phyloP scores from a whole-genome alignment of 257 asterid genomes.

The Cinchona pubescens region DNA sequence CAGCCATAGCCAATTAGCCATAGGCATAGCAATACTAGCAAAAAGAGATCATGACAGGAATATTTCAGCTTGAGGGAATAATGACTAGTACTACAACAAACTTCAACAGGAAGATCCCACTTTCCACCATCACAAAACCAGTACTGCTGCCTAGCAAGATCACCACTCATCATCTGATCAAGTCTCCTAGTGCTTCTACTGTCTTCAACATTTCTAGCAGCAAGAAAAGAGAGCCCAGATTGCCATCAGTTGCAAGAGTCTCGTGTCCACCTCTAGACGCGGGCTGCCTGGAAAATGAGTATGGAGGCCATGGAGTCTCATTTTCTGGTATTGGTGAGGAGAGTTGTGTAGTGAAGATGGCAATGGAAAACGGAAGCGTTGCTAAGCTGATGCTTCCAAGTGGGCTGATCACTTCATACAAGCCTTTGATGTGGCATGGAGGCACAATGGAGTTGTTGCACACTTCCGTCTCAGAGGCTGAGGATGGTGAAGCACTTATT shows the following conservation, averaged over 20 bases:
- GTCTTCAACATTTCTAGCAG: constrained; percentile 2
- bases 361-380: constrained; percentile 53
- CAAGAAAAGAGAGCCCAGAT: constrained; percentile 25
- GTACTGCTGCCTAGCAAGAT: constrained; percentile 1
- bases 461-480: constrained; percentile 47
- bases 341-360: constrained; percentile 50
- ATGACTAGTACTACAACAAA: constrained; percentile 28
- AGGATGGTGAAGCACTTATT: constrained; percentile 32
- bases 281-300: constrained; percentile 40
- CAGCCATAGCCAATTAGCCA: too few relatives aligned
- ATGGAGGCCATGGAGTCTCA: constrained; percentile 43
- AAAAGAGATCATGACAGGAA: background rate
- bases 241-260: constrained; percentile 33
- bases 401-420: constrained; percentile 76
- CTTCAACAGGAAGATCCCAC: constrained; percentile 16
- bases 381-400: constrained; percentile 69
- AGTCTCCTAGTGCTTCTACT: constrained; percentile 10
- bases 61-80: constrained; percentile 10
- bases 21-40: background rate
- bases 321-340: constrained; percentile 40
- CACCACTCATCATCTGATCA: constrained; percentile 15
- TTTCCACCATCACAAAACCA: constrained; percentile 15
- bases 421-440: constrained; percentile 82
- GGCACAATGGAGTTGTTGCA: constrained; percentile 64
- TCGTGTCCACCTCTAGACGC: constrained; percentile 27